Evolutionary conservation across 306 rosid species (phyloP).

Genomic region (Lotus japonicus): DNA sequence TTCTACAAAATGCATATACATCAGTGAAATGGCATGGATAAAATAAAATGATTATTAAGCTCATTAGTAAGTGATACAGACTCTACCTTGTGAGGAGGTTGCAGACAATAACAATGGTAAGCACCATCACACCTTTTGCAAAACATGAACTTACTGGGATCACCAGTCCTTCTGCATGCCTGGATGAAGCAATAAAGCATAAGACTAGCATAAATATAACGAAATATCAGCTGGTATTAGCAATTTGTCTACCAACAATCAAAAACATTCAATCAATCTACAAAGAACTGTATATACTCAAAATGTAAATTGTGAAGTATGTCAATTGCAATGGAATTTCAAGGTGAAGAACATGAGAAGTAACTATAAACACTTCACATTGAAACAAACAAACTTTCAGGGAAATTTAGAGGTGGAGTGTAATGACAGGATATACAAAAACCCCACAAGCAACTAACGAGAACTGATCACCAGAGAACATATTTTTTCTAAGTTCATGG

Average conservation of each 20-base stretch:
- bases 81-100: slow-evolving; percentile 93
- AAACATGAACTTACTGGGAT: slow-evolving; percentile 95
- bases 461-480: not conserved
- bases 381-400: not conserved
- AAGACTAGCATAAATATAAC: slow-evolving; percentile 5
- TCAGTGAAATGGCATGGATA: slow-evolving; percentile 18
- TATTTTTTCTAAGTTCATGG: not conserved
- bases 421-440: not conserved
- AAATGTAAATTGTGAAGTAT: not conserved
- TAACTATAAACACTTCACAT: not conserved
- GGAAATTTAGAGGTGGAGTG: not conserved
- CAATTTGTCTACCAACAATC: slow-evolving; percentile 4
- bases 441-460: not conserved
- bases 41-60: slow-evolving; percentile 5
- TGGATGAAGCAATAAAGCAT: slow-evolving; percentile 27
- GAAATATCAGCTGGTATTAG: not conserved
- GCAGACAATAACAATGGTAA: slow-evolving; percentile 94
- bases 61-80: slow-evolving; percentile 2
- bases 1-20: slow-evolving; percentile 56
- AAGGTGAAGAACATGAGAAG: not conserved
- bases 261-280: not conserved
- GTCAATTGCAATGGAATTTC: not conserved
- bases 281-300: not conserved
- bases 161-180: slow-evolving; percentile 96
- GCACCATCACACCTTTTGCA: slow-evolving; percentile 99